Evolutionary conservation across 192 early-diverging fungal species (phyloP), one percentile per base, ranked within the genome.

Genomic region (Coemansia erecta): DNA sequence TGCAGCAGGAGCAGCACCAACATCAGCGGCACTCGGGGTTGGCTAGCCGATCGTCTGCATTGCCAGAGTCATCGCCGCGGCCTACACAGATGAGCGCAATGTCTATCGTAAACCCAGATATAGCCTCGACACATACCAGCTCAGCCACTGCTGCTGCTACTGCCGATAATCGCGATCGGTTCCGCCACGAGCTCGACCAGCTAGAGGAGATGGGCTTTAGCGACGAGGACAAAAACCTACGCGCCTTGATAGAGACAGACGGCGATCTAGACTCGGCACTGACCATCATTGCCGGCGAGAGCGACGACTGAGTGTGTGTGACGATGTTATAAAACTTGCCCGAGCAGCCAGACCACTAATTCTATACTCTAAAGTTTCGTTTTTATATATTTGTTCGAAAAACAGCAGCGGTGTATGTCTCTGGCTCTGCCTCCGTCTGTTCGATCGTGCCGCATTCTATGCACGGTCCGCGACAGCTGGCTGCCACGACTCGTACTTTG

Each of bases 121-220:
- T 9, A 37, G 2, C 35, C 8, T 37, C 35, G 35, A 1, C 35
- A 3, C 35, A 37, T 40, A 12, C 45, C 47, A 15, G n/a, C 23
- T n/a, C 26, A 26, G 4, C 40, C 26, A 26, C 22, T 21, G 8
- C 37, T 15, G 55, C 33, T 12, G 31, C 47, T 43, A 28, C 61
- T 31, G 19, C 37, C 18, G 14, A 23, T 4, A 24, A 9, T 24
- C 17, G 48, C 12, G 12, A 23, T 9, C 17, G 83, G 39, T 92
- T 87, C 71, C 80, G 77, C 51, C 61, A 76, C 44, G 82, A 90
- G 78, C 72, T 94, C 35, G 82, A 72, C 13, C 87, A 87, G 56
- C 70, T 98, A 35, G 86, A 92, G 60, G 93, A 97, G 56, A 98
- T 98, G 96, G 96, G 96, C 18, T 98, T 98, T 64, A 74, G 81